Conservation (phyloP, 495 filamentous ascomycete species). For the Penicillium egyptiacum region DNA sequence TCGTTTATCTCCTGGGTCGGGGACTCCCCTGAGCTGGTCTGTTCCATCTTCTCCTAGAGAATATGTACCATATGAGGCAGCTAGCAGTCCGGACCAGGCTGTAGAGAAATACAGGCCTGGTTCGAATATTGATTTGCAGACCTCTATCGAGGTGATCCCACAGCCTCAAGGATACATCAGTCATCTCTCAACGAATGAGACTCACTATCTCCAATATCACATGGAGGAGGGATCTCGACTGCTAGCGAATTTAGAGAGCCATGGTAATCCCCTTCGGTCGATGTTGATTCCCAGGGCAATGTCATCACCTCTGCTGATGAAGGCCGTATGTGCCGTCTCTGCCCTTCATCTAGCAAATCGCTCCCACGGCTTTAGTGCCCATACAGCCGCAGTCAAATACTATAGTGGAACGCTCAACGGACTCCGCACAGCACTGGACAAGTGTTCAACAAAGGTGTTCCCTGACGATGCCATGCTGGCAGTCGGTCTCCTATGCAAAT, state of each 20-base stretch:
- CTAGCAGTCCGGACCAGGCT: not conserved
- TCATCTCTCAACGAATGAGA: constrained; percentile 38
- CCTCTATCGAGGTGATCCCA: constrained; percentile 12
- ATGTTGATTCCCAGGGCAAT: constrained; percentile 45
- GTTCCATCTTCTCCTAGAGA: constrained; percentile 11
- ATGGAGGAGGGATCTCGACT: constrained; percentile 41
- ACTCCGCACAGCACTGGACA: constrained; percentile 30
- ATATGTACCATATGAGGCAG: constrained; percentile 1
- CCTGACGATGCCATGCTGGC: constrained; percentile 42
- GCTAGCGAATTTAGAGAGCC: constrained; percentile 44
- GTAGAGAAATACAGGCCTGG: not conserved
- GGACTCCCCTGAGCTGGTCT: constrained; percentile 12
- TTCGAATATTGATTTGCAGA: not conserved
- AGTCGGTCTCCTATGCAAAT: constrained; percentile 47
- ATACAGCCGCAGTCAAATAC: constrained; percentile 37
- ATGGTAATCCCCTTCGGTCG: constrained; percentile 44
- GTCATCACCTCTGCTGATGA: constrained; percentile 44
- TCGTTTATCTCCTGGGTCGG: constrained; percentile 15
- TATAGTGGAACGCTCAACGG: constrained; percentile 42
- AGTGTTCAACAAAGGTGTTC: constrained; percentile 21
- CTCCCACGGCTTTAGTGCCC: constrained; percentile 27
- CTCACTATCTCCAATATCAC: constrained; percentile 48
- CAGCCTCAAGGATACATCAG: constrained; percentile 22
- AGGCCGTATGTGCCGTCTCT: constrained; percentile 45
- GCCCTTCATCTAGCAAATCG: constrained; percentile 46